Base-by-base conservation (phyloP, 139 green algal genomes). In the Chlorella sorokiniana region DNA sequence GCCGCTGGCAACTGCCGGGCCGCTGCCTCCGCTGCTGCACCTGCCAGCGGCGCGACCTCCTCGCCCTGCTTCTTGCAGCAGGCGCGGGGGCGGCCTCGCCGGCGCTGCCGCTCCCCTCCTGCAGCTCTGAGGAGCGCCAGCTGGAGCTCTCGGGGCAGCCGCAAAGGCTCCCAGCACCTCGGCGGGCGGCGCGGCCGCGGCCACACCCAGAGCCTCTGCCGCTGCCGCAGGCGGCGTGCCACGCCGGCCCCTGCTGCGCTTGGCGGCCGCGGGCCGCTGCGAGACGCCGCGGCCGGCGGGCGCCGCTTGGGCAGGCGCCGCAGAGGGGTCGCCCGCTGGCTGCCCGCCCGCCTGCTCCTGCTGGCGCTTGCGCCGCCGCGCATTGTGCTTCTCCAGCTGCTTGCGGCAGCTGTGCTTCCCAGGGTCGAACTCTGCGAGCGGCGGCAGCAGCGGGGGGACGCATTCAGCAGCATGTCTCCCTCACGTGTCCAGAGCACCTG, bases 361-460 rank as follows among this genome's bases (percentile, higher is more conserved):
- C 73, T 79, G 73, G 52, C 59, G 75, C 75, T 70, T 71, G 59
- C 59, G 76, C 31, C 83, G 86, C 41, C 85, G 65, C 3, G 78
- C 85, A 37, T 89, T 89, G 68, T 89, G 82, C 67, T 81, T 82
- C 69, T 89, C 85, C 45, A 85, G 77, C 75, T 81, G 78, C 59
- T 75, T 76, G 45, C 84, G 81, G 76, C 84, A 88, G 71, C 56
- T 79, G 68, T 88, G 71, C 69, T 87, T 87, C 5, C 54, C 45
- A 0, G 29, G 38, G 45, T 88, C 84, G 56, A 88, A 88, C 44
- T 88, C 84, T 79, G 73, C 59, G 31, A 22, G 18, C 29, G 56
- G 56, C 18, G n/a, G 14, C 48, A 59, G 31, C 14, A 40, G 56
- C 27, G 56, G 10, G 56, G 56, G 23, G 56, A 33, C 10, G 9